phyloP scores from a whole-genome alignment of 768 basidiomycete genomes.

The Collybiopsis luxurians region DNA sequence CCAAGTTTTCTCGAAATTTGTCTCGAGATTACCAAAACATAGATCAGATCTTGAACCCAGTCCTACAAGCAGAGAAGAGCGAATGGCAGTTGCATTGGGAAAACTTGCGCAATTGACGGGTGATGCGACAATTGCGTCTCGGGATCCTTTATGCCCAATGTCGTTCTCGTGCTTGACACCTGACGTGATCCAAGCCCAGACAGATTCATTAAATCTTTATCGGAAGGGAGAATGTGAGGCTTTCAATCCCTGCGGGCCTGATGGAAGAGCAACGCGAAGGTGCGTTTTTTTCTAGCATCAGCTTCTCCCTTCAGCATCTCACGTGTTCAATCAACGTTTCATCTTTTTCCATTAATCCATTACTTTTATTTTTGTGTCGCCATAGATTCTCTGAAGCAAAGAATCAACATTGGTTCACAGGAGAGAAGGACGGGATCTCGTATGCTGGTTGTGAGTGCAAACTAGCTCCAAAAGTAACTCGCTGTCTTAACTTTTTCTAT shows the following conservation, averaged over 20 bases:
- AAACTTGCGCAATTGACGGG: conserved; percentile 50
- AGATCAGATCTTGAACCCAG: conserved; percentile 47
- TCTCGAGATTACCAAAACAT: conserved; percentile 48
- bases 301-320: background rate
- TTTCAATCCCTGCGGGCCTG: conserved; percentile 54
- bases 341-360: background rate
- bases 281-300: conserved; percentile 25
- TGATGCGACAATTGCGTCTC: conserved; percentile 41
- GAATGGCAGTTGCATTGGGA: conserved; percentile 53
- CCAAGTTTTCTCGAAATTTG: conserved; percentile 60
- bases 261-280: conserved; percentile 64
- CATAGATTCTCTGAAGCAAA: conserved; percentile 57
- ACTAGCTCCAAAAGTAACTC: conserved; percentile 7
- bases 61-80: conserved; percentile 33
- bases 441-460: conserved; percentile 41
- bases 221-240: conserved; percentile 40
- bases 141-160: conserved; percentile 57
- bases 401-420: conserved; percentile 62
- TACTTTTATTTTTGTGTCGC: conserved; percentile 3
- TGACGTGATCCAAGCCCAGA: conserved; percentile 51
- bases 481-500: background rate
- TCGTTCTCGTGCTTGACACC: conserved; percentile 65
- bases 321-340: background rate
- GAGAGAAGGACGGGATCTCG: conserved; percentile 53
- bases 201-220: conserved; percentile 45